A percentile compares a stretch with the other conserved stretches of the same genome.
Conservation (phyloP, 2,329 filamentous ascomycete species). For the Phyllosticta citrichinensis region DNA sequence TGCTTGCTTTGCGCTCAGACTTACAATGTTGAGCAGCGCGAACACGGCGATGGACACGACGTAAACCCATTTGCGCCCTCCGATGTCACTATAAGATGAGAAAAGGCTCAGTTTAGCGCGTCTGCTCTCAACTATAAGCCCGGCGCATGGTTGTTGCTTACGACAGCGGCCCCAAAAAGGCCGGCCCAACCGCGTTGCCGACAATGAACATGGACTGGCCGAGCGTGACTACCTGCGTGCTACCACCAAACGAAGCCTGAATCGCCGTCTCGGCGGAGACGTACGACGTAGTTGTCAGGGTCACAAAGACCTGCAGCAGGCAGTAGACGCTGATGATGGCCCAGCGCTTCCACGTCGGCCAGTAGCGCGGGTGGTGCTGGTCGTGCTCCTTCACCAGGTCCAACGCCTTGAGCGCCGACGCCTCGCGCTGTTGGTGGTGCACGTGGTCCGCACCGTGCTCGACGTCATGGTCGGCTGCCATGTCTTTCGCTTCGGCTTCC, state of each 20-base stretch:
- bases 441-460: background rate
- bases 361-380: constrained; percentile 8
- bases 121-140: background rate
- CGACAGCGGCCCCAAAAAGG: constrained; percentile 10
- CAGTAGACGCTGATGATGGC: constrained; percentile 9
- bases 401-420: constrained; percentile 4
- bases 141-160: background rate
- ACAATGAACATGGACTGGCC: constrained; percentile 10
- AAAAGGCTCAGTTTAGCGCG: constrained; percentile 1
- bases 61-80: constrained; percentile 11
- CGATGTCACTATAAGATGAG: constrained; percentile 5
- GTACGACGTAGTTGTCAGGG: constrained; percentile 5
- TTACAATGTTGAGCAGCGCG: constrained; percentile 10
- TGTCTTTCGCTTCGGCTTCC: background rate
- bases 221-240: constrained; percentile 9
- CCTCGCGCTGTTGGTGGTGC: background rate
- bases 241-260: constrained; percentile 7
- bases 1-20: background rate
- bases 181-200: constrained; percentile 8
- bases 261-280: constrained; percentile 8
- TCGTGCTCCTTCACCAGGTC: constrained; percentile 9
- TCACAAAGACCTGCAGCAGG: constrained; percentile 9
- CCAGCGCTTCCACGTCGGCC: constrained; percentile 8
- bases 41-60: constrained; percentile 7
- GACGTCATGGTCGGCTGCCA: background rate